Base-by-base conservation (phyloP, 331 rosid genomes). In the Telfairia occidentalis region DNA sequence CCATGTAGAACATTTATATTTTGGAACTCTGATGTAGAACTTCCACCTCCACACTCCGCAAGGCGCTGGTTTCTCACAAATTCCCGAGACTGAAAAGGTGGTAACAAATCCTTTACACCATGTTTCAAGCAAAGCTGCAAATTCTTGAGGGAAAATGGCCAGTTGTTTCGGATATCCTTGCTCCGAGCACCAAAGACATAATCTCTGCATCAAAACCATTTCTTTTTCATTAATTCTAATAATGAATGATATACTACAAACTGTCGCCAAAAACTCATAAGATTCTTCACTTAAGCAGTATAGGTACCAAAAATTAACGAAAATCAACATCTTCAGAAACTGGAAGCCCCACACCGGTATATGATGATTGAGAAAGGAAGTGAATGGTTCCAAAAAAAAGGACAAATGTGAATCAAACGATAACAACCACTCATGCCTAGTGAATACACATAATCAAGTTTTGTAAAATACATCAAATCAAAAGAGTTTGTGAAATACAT, bases 111-210 rank as follows among this genome's bases (percentile, higher is more conserved):
- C 76, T 81, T 83, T 75, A 87, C 86, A 63, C 87, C 89, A 83
- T 83, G 83, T 75, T 78, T 79, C 82, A 83, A 76, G 76, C 91
- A 87, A 81, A 82, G 83, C 77, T 87, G 84, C 84, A 87, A 74
- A 80, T 72, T 71, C 43, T 79, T 79, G 58, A 45, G 78, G 67
- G 91, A 87, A 78, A 87, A 87, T 7, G 91, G 91, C 89, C 91
- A 87, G 76, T 73, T 85, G 73, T 75, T 81, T 75, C 54, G 45
- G 86, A 87, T 80, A 70, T 85, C 84, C 77, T 81, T 85, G 80
- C 76, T 78, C 59, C 91, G 85, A 73, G 87, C 55, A 66, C 49
- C 73, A 42, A 79, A 79, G 67, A 85, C 91, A 87, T 87, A 87
- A 83, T 87, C 87, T 81, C 91, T 87, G 91, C 78, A 50, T 3